Conservation (phyloP, 768 basidiomycete genomes). For the Suillus subalutaceus region DNA sequence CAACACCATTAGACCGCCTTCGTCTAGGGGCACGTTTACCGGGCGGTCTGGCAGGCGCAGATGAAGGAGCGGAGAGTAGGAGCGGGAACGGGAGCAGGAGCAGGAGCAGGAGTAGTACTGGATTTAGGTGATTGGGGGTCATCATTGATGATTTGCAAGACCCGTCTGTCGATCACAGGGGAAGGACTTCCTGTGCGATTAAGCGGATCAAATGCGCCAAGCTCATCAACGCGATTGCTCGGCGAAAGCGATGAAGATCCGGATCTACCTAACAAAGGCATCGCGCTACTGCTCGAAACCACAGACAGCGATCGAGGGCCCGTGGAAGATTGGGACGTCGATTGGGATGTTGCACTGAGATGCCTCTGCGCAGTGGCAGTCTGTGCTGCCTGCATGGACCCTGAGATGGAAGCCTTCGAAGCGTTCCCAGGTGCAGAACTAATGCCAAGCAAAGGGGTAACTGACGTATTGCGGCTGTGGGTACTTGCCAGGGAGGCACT, state of each 20-base stretch:
- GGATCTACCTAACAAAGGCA: constrained; percentile 5
- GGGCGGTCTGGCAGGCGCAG: not conserved
- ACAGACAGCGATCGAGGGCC: constrained; percentile 27
- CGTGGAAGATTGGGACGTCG: constrained; percentile 5
- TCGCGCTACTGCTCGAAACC: constrained; percentile 14
- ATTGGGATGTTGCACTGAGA: constrained; percentile 9
- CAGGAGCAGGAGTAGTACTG: not conserved
- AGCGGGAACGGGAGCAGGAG: not conserved
- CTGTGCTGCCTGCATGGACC: constrained; percentile 41
- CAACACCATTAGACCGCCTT: constrained; percentile 14
- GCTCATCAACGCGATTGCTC: constrained; percentile 21
- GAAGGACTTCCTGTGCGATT: constrained; percentile 26
- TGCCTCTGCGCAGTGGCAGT: constrained; percentile 14
- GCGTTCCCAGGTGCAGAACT: constrained; percentile 14
- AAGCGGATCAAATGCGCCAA: constrained; percentile 19
- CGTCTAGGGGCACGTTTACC: not conserved
- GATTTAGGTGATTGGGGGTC: constrained; percentile 23
- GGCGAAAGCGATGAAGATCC: constrained; percentile 8
- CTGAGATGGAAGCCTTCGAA: constrained; percentile 48
- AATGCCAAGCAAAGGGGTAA: constrained; percentile 25
- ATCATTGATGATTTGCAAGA: constrained; percentile 33
- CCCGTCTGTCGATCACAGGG: constrained; percentile 23
- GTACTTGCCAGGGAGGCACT: constrained; percentile 15
- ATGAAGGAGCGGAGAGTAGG: not conserved
- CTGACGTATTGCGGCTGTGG: constrained; percentile 29